Conservation (phyloP, 169 alveolate genomes). For the Plasmodium vivax region DNA sequence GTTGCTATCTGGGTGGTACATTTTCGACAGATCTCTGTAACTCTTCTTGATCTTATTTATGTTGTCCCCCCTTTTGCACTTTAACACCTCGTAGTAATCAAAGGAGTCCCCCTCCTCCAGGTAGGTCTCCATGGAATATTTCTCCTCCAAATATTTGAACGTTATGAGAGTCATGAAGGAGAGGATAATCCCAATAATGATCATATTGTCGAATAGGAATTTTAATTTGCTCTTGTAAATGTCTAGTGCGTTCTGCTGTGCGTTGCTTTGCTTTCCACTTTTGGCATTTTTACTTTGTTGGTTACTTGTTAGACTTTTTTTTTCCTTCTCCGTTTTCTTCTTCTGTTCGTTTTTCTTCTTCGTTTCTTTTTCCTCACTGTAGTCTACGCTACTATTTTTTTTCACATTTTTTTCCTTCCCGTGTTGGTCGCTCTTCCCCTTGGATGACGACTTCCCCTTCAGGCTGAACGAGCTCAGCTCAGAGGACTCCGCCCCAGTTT, state of each 20-base stretch:
- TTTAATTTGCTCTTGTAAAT: conserved; percentile 18
- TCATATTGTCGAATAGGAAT: conserved; percentile 28
- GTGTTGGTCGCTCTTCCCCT: not conserved
- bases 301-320: not conserved
- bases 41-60: conserved; percentile 86
- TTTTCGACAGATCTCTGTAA: conserved; percentile 83
- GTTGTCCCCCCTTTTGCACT: conserved; percentile 80
- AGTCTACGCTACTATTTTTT: not conserved
- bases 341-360: not conserved
- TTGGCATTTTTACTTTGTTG: not conserved
- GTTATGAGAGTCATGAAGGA: conserved; percentile 39
- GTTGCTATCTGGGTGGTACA: conserved; percentile 90
- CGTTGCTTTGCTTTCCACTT: not conserved
- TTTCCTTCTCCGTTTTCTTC: not conserved
- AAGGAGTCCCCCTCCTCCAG: conserved; percentile 75
- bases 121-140: conserved; percentile 42
- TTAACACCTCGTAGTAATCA: conserved; percentile 88
- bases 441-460: conserved; percentile 10
- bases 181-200: conserved; percentile 20
- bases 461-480: not conserved
- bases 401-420: not conserved
- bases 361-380: not conserved
- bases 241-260: not conserved
- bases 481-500: not conserved
- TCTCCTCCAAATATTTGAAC: conserved; percentile 61